These are phyloP conservation scores for Pyronema domesticum DNA, from an alignment of 495 filamentous ascomycete species.

Conservation along the genomic window DNA sequence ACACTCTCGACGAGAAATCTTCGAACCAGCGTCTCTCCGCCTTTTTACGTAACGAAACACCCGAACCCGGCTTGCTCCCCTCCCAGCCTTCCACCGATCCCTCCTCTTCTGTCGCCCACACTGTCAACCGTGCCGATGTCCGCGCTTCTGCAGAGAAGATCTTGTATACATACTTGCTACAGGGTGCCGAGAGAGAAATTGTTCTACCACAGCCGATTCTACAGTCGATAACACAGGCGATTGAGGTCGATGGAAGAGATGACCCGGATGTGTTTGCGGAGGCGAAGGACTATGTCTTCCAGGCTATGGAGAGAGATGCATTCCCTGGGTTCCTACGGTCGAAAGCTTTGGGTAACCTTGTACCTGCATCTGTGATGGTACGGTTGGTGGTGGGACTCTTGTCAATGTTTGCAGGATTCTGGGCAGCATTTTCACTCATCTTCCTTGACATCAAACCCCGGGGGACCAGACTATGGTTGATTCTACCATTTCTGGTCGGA, in stretches of 20 bases:
- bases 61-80: constrained; percentile 37
- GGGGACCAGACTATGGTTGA: constrained; percentile 67
- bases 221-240: constrained; percentile 55
- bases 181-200: constrained; percentile 87
- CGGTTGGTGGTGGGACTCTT: constrained; percentile 73
- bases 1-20: constrained; percentile 39
- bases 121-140: constrained; percentile 70
- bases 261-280: constrained; percentile 94
- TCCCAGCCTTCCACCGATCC: constrained; percentile 31
- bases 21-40: constrained; percentile 74
- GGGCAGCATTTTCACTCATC: constrained; percentile 82
- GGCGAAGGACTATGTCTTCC: constrained; percentile 97
- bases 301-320: constrained; percentile 97
- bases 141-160: constrained; percentile 92
- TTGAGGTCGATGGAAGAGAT: constrained; percentile 78
- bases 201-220: constrained; percentile 75
- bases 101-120: constrained; percentile 65
- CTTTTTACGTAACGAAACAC: constrained; percentile 42
- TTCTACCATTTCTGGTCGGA: constrained; percentile 83
- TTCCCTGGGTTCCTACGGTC: constrained; percentile 90
- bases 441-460: constrained; percentile 60
- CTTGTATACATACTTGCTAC: constrained; percentile 83
- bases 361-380: constrained; percentile 68
- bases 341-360: constrained; percentile 87
- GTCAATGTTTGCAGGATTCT: constrained; percentile 76